Base-by-base conservation (phyloP, 1,284 basidiomycete genomes). In the Puccinia triticina region DNA sequence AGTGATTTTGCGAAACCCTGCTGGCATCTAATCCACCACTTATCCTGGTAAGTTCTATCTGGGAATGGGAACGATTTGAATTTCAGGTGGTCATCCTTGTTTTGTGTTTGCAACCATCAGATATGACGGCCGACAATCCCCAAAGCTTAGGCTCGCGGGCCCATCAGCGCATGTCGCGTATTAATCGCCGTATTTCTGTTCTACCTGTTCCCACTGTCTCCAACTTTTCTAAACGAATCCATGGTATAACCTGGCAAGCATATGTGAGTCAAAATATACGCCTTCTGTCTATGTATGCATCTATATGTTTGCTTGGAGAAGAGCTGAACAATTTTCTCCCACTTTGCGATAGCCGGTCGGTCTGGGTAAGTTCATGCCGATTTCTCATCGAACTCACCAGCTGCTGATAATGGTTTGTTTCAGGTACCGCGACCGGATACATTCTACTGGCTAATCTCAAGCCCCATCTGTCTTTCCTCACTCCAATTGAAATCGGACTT, bases 161-260 rank as follows among this genome's bases (percentile, higher is more conserved):
- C 46, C 69, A 72, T 26, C 69, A 72, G 69, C 69, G 69, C 11
- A 72, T 72, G 69, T 72, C 69, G n/a, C 69, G 69, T 50, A 48
- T 72, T 18, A 72, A 72, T 34, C 69, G 46, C 26, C 69, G 69
- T 11, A 72, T 72, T 29, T 72, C 69, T n/a, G 32, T 53, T 32
- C 37, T 72, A 29, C 69, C 69, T 5, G 18, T 72, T 48, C 69
- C 69, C 26, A 50, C 69, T 26, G 69, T 72, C n/a, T 72, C 69
- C 21, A 72, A 50, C 64, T 50, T 78, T 48, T 78, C 76, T n/a
- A 78, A 78, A 67, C 40, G 59, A 53, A 78, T 78, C 37, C 76
- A 78, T 69, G 76, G 76, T 43, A 78, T 78, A 16, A 64, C 59
- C 40, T 78, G 76, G 76, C 76, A 78, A 64, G 76, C 76, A 7